Conservation (phyloP, 805 yeast genomes). For the Spathaspora sp. region DNA sequence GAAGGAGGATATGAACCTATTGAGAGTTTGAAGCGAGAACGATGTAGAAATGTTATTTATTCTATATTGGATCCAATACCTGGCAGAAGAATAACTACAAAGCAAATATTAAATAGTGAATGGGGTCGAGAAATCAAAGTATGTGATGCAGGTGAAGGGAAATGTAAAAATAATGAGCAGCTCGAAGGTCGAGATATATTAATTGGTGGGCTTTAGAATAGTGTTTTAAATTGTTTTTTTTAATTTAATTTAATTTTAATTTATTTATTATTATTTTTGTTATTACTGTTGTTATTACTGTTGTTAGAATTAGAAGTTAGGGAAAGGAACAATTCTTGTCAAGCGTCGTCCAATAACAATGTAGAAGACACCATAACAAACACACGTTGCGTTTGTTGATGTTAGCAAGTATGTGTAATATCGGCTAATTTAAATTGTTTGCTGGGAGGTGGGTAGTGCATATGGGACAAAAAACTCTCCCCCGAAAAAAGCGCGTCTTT, state of each 20-base stretch:
- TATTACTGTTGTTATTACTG: background rate
- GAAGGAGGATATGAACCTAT: slow-evolving; percentile 90
- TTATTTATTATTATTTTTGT: background rate
- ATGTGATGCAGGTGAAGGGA: slow-evolving; percentile 64
- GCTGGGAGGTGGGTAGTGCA: background rate
- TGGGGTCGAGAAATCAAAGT: slow-evolving; percentile 91
- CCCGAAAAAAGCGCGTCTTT: background rate
- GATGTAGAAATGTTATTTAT: slow-evolving; percentile 90
- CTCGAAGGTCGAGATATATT: background rate
- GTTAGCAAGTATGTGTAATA: background rate
- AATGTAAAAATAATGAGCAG: background rate
- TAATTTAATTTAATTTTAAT: background rate
- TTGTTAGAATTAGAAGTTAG: background rate
- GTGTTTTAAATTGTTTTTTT: background rate
- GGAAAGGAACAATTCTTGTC: background rate
- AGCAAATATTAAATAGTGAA: slow-evolving; percentile 85
- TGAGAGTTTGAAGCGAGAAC: slow-evolving; percentile 75
- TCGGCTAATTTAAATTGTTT: background rate
- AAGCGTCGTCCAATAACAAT: too few relatives aligned
- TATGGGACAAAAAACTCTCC: background rate
- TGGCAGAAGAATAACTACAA: slow-evolving; percentile 78
- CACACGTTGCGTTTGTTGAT: background rate
- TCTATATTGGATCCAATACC: slow-evolving; percentile 93
- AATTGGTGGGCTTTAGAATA: background rate
- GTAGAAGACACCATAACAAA: too few relatives aligned